Evolutionary conservation across 768 basidiomycete genomes (phyloP).

Genomic region (Xerocomus potaroensis): DNA sequence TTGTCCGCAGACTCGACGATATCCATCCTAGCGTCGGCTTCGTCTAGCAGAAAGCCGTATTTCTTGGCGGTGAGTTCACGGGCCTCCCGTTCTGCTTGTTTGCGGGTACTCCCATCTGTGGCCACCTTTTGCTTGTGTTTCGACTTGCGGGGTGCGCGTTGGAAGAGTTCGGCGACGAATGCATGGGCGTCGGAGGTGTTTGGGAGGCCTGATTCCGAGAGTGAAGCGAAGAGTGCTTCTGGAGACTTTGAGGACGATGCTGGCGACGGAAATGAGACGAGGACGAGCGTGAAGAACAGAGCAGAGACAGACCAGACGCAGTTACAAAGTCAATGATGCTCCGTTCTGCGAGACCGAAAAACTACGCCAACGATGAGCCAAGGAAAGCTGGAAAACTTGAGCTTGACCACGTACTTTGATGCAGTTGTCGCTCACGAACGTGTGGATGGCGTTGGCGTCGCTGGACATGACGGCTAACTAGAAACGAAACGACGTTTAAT

Average conservation of each 20-base stretch:
- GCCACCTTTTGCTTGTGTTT: slow-evolving; percentile 57
- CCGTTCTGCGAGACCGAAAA: slow-evolving; percentile 80
- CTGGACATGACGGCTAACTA: slow-evolving; percentile 46
- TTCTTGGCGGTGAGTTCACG: slow-evolving; percentile 65
- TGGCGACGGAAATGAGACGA: slow-evolving; percentile 5
- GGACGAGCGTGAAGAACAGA: neutral
- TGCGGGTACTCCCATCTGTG: slow-evolving; percentile 43
- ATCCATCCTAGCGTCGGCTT: slow-evolving; percentile 55
- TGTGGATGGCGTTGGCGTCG: slow-evolving; percentile 47
- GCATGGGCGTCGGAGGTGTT: slow-evolving; percentile 73
- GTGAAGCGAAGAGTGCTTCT: slow-evolving; percentile 69
- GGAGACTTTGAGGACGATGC: slow-evolving; percentile 83
- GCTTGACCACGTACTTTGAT: slow-evolving; percentile 47
- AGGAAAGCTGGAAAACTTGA: neutral
- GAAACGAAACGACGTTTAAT: neutral
- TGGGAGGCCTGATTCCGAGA: slow-evolving; percentile 76
- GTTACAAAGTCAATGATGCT: slow-evolving; percentile 85
- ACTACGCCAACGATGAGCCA: slow-evolving; percentile 35
- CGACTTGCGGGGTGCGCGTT: slow-evolving; percentile 70
- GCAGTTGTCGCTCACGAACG: slow-evolving; percentile 77
- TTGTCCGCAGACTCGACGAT: slow-evolving; percentile 36
- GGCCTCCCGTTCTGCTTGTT: slow-evolving; percentile 72
- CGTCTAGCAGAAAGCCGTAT: slow-evolving; percentile 83
- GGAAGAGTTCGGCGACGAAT: slow-evolving; percentile 76
- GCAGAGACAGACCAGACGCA: slow-evolving; percentile 60